Percentiles rank a stretch among this genome's conserved stretches.
Conservation (phyloP, 2,329 filamentous ascomycete species). For the Corinectria fuckeliana region DNA sequence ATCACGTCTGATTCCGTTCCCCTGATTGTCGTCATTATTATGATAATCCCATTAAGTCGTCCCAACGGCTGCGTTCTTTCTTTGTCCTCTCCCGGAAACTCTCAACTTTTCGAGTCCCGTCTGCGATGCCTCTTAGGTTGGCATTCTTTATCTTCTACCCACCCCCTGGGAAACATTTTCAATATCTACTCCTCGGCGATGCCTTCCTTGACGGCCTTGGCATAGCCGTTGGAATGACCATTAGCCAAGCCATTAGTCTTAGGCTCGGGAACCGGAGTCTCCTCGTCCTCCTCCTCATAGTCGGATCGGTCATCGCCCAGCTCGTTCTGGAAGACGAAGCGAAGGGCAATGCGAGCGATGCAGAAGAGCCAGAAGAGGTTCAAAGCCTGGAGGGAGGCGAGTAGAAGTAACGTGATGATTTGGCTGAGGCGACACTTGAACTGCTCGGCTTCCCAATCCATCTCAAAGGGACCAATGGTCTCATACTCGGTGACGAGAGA, state of each 20-base stretch:
- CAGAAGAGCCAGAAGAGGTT: constrained; percentile 85
- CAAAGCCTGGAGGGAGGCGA: constrained; percentile 73
- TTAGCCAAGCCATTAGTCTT: constrained; percentile 26
- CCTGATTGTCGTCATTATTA: constrained; percentile 11
- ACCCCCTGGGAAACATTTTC: background rate
- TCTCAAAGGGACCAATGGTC: constrained; percentile 75
- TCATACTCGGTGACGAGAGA: constrained; percentile 78
- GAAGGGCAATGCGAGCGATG: constrained; percentile 76
- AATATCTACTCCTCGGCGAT: constrained; percentile 23
- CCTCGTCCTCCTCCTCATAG: constrained; percentile 68
- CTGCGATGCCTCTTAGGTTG: background rate
- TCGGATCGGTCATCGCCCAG: constrained; percentile 77
- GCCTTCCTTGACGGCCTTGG: constrained; percentile 19
- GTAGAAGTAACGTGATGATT: constrained; percentile 68
- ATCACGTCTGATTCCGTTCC: constrained; percentile 5
- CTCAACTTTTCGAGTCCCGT: background rate
- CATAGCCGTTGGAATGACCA: constrained; percentile 18
- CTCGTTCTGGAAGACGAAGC: constrained; percentile 67
- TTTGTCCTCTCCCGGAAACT: background rate
- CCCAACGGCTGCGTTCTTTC: constrained; percentile 6
- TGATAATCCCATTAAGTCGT: constrained; percentile 19
- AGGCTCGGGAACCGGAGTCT: constrained; percentile 40
- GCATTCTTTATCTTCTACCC: background rate
- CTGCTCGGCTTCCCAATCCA: constrained; percentile 78
- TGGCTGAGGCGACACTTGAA: constrained; percentile 79